A percentile compares a stretch with the other conserved stretches of the same genome.
phyloP scores from a whole-genome alignment of 2,329 filamentous ascomycete species.

The Sphaerostilbella broomeana region DNA sequence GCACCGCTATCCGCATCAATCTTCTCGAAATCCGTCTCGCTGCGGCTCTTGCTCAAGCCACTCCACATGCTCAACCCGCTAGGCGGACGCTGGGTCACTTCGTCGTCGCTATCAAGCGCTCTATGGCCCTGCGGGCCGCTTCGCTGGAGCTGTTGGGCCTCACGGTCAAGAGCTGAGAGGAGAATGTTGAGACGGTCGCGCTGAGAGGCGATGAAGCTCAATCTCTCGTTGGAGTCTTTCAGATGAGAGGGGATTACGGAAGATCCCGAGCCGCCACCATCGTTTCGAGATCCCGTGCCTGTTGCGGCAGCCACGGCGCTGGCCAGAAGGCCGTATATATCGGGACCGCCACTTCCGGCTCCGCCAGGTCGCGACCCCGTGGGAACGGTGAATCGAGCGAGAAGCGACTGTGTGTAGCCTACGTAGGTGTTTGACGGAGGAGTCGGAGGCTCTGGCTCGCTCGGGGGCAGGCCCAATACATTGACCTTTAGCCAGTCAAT shows the following conservation, averaged over 20 bases:
- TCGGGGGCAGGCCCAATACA: slow-evolving; percentile 68
- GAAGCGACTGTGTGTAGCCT: slow-evolving; percentile 71
- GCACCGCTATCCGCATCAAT: slow-evolving; percentile 68
- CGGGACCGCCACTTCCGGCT: slow-evolving; percentile 40
- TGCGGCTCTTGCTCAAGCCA: slow-evolving; percentile 70
- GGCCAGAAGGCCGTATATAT: slow-evolving; percentile 73
- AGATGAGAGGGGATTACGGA: slow-evolving; percentile 64
- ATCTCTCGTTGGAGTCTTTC: slow-evolving; percentile 56
- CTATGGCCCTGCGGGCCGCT: slow-evolving; percentile 23
- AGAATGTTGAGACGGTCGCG: slow-evolving; percentile 69
- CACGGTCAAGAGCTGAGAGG: slow-evolving; percentile 70
- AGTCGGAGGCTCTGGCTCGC: slow-evolving; percentile 30
- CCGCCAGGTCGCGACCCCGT: slow-evolving; percentile 48
- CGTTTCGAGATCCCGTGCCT: slow-evolving; percentile 32
- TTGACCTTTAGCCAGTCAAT: slow-evolving; percentile 69
- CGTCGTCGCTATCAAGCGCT: slow-evolving; percentile 25
- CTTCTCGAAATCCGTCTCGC: slow-evolving; percentile 84
- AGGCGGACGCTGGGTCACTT: slow-evolving; percentile 35
- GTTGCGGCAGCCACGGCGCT: slow-evolving; percentile 63
- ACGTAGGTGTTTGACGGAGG: slow-evolving; percentile 39
- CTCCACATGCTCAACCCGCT: slow-evolving; percentile 45
- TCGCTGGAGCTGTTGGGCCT: slow-evolving; percentile 57
- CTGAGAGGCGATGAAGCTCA: slow-evolving; percentile 70
- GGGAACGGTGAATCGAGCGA: slow-evolving; percentile 82
- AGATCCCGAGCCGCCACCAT: slow-evolving; percentile 17